Evolutionary conservation across 1,284 basidiomycete species (phyloP).

Genomic region (Wolfiporia cocos): DNA sequence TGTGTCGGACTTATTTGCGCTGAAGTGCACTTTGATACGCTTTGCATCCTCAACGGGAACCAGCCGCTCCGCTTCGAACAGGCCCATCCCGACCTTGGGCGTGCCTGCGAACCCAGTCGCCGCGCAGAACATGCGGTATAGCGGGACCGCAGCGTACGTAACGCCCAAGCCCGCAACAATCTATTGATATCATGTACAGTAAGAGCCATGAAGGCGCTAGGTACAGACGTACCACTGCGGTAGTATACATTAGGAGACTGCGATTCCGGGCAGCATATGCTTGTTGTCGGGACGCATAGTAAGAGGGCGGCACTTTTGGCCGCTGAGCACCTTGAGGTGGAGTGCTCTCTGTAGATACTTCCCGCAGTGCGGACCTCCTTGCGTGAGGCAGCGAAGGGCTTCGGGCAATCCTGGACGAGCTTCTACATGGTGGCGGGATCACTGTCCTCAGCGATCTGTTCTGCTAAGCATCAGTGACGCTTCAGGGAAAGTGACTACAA

Average conservation of each 20-base stretch:
- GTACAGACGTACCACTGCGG: slow-evolving; percentile 59
- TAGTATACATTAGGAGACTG: slow-evolving; percentile 73
- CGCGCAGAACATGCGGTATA: slow-evolving; percentile 97
- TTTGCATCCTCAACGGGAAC: slow-evolving; percentile 67
- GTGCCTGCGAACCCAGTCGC: slow-evolving; percentile 97
- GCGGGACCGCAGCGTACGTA: slow-evolving; percentile 94
- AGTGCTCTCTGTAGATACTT: slow-evolving; percentile 10
- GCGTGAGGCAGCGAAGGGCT: background rate
- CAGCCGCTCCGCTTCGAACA: slow-evolving; percentile 78
- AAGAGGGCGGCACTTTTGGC: slow-evolving; percentile 11
- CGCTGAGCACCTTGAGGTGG: slow-evolving; percentile 8
- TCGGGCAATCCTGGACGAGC: background rate
- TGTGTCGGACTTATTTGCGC: slow-evolving; percentile 85
- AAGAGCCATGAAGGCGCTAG: background rate
- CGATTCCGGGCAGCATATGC: slow-evolving; percentile 54
- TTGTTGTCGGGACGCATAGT: slow-evolving; percentile 22
- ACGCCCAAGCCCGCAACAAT: slow-evolving; percentile 79
- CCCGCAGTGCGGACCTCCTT: slow-evolving; percentile 8
- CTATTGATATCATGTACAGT: slow-evolving; percentile 29
- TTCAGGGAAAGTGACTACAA: too few species aligned
- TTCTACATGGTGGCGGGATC: slow-evolving; percentile 2
- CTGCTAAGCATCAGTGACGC: too few species aligned
- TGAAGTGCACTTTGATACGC: slow-evolving; percentile 93
- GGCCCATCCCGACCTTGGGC: slow-evolving; percentile 80
- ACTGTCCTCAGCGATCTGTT: too few species aligned